A percentile compares a stretch with the other conserved stretches of the same genome.
These are phyloP conservation scores for Cichorium intybus DNA, from an alignment of 140 eudicot genomes.

Conservation along the genomic window DNA sequence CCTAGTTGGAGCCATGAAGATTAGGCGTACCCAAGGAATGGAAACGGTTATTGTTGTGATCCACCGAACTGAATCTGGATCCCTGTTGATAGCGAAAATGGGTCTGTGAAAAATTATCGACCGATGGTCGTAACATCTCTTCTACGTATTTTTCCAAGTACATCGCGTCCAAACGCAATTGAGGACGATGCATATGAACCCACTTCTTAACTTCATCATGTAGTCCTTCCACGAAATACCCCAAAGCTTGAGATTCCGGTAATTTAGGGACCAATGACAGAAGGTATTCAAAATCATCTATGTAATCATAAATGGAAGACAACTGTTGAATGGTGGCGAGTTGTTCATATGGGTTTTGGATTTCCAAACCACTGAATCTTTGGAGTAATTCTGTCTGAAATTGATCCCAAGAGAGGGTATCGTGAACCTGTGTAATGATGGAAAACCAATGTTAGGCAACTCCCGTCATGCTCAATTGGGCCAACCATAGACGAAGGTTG, in stretches of 20 bases:
- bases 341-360: background rate
- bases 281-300: background rate
- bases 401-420: too few relatives aligned
- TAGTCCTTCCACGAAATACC: background rate
- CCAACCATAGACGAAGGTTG: background rate
- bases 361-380: background rate
- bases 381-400: background rate
- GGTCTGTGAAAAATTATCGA: too few relatives aligned
- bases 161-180: background rate
- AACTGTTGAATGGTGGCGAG: background rate
- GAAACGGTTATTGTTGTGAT: too few relatives aligned
- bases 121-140: background rate
- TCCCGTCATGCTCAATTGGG: background rate
- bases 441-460: background rate
- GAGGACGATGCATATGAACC: background rate
- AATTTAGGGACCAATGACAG: background rate
- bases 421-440: too few relatives aligned
- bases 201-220: background rate
- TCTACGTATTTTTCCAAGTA: background rate
- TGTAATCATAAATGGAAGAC: background rate
- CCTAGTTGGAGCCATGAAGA: too few relatives aligned
- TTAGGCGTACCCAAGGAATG: too few relatives aligned
- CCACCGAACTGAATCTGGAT: too few relatives aligned
- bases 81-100: too few relatives aligned
- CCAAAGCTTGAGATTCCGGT: background rate